Evolutionary conservation across 768 basidiomycete genomes (phyloP).

Genomic region (Suillus lakei): DNA sequence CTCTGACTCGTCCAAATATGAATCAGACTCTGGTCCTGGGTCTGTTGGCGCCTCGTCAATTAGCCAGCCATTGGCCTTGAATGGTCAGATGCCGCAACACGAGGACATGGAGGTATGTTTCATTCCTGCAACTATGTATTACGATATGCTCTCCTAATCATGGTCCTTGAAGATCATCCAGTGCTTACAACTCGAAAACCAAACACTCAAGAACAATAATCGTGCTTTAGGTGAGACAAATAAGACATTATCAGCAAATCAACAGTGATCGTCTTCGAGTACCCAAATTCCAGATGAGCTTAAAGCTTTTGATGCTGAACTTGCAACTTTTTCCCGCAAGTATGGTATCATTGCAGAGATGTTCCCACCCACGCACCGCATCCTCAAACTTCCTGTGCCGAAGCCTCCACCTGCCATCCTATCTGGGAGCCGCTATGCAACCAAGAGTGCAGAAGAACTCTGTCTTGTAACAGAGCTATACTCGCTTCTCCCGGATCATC

Average conservation of each 20-base stretch:
- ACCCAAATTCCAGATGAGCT: not conserved
- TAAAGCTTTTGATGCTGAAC: not conserved
- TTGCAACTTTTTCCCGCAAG: not conserved
- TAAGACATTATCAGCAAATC: not conserved
- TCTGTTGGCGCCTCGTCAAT: not conserved
- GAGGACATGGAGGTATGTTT: not conserved
- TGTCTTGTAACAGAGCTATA: not conserved
- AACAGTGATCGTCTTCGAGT: not conserved
- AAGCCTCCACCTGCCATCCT: not conserved
- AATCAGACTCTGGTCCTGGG: not conserved
- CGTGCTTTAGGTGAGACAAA: not conserved
- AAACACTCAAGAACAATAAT: not conserved
- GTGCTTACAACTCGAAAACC: not conserved
- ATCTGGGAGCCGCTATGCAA: not conserved
- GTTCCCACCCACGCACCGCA: not conserved
- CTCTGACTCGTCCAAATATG: not conserved
- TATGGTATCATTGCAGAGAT: conserved; percentile 8
- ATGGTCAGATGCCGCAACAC: not conserved
- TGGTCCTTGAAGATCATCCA: not conserved
- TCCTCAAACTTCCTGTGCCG: not conserved
- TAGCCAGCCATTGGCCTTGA: not conserved
- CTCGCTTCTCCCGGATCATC: too few relatives aligned
- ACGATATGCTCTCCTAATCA: not conserved
- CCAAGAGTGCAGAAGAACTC: not conserved
- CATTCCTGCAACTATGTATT: not conserved